Evolutionary conservation across 352 stramenopile genomes (phyloP).

Genomic region (Phytopythium vexans): DNA sequence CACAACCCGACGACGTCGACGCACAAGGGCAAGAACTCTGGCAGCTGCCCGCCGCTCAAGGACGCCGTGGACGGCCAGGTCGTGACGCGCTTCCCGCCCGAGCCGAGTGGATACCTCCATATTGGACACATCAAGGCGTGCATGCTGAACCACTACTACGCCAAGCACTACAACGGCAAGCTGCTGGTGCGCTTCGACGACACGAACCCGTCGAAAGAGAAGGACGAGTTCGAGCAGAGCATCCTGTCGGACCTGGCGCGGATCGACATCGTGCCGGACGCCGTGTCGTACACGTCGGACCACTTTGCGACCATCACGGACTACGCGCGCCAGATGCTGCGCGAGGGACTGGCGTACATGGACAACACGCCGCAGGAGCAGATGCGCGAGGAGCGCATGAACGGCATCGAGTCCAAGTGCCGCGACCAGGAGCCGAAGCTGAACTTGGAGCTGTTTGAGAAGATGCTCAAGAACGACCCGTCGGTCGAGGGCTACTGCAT

Average conservation of each 20-base stretch:
- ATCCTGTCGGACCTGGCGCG: constrained; percentile 90
- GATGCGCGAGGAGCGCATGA: constrained; percentile 96
- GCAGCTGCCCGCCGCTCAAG: constrained; percentile 92
- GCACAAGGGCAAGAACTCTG: constrained; percentile 78
- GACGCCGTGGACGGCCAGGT: constrained; percentile 94
- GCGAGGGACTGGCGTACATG: constrained; percentile 97
- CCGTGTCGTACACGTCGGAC: constrained; percentile 97
- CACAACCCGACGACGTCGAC: constrained; percentile 19
- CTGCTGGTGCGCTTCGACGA: constrained; percentile 99
- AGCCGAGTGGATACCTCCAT: constrained; percentile 98
- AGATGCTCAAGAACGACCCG: constrained; percentile 93
- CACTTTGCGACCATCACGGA: constrained; percentile 96
- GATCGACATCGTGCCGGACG: constrained; percentile 77
- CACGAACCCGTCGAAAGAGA: constrained; percentile 99
- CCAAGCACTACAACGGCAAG: constrained; percentile 96
- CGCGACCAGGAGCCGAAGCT: constrained; percentile 82
- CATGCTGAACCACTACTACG: constrained; percentile 99
- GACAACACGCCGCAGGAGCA: constrained; percentile 98
- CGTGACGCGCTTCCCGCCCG: constrained; percentile 98
- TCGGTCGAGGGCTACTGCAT: constrained; percentile 76
- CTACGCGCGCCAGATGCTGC: constrained; percentile 93
- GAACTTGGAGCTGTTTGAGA: constrained; percentile 95
- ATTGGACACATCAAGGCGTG: constrained; percentile 99
- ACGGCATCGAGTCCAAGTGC: constrained; percentile 89
- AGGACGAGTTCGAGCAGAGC: constrained; percentile 98